These are phyloP conservation scores for Chloris gayana DNA, from an alignment of 176 grass and related monocot genomes.

Conservation along the genomic window DNA sequence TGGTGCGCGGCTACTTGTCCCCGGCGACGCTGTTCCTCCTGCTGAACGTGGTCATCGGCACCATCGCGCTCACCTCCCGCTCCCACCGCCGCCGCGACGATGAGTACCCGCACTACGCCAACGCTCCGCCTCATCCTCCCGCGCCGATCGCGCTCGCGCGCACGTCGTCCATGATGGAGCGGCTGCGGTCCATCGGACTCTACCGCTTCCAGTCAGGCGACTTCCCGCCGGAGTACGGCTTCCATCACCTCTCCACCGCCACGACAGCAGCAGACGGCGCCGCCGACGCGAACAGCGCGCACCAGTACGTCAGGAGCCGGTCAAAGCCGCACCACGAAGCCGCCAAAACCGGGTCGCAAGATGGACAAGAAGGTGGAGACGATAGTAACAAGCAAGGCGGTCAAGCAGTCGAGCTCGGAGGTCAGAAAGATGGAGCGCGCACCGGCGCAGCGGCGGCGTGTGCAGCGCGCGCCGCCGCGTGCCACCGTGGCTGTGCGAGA, in stretches of 20 bases:
- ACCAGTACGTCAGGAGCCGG: slow-evolving; percentile 44
- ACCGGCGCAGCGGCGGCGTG: slow-evolving; percentile 10
- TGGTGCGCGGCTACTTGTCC: slow-evolving; percentile 57
- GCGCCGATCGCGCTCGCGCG: slow-evolving; percentile 42
- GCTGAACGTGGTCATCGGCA: slow-evolving; percentile 81
- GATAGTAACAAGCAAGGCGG: background rate
- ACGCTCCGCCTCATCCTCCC: slow-evolving; percentile 13
- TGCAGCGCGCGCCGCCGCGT: slow-evolving; percentile 9
- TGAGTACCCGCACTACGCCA: background rate
- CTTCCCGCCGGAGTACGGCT: slow-evolving; percentile 52
- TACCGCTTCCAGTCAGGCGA: slow-evolving; percentile 80
- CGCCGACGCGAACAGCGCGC: background rate
- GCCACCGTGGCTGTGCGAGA: slow-evolving; percentile 3
- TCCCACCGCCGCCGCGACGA: slow-evolving; percentile 13
- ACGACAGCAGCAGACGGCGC: background rate
- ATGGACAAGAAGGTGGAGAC: background rate
- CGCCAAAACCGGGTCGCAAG: slow-evolving; percentile 25
- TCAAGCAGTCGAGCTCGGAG: slow-evolving; percentile 17
- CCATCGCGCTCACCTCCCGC: slow-evolving; percentile 78
- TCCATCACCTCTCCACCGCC: background rate
- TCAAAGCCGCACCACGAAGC: slow-evolving; percentile 43
- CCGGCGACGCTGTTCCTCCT: slow-evolving; percentile 78
- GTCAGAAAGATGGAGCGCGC: slow-evolving; percentile 33
- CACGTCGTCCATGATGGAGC: slow-evolving; percentile 65
- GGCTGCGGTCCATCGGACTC: slow-evolving; percentile 74